Evolutionary conservation across 129 eudicot genomes (phyloP).

Genomic region (Helianthus tuberosus): DNA sequence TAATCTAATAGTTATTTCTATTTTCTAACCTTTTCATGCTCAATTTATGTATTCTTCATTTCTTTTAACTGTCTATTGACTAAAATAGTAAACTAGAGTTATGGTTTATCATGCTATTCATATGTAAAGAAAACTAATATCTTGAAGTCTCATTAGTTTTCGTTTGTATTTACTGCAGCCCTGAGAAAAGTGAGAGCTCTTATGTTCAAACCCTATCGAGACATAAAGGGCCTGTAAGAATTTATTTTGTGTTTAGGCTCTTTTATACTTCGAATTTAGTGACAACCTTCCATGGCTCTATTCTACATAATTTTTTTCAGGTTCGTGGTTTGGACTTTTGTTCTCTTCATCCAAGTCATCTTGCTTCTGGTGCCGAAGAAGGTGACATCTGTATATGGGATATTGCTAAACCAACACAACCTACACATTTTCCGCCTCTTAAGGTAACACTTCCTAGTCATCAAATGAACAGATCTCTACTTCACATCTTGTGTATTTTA

Average conservation of each 20-base stretch:
- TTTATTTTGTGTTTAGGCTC: constrained; percentile 9
- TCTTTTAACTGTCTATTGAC: no score
- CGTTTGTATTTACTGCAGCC: constrained; percentile 33
- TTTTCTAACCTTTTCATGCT: no score
- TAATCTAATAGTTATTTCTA: no score
- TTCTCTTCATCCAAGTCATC: constrained; percentile 66
- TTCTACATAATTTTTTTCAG: constrained; percentile 32
- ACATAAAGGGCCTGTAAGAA: constrained; percentile 90
- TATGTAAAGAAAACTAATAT: constrained; percentile 13
- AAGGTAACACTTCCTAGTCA: constrained; percentile 49
- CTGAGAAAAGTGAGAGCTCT: constrained; percentile 64
- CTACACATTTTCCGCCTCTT: constrained; percentile 82
- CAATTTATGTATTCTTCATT: no score
- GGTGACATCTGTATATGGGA: constrained; percentile 95
- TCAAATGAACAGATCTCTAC: constrained; percentile 4
- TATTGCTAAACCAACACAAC: constrained; percentile 65
- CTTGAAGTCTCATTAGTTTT: constrained; percentile 10
- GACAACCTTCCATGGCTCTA: constrained; percentile 13
- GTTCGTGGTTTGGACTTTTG: constrained; percentile 94
- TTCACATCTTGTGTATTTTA: constrained; percentile 2
- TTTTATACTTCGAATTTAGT: constrained; percentile 11
- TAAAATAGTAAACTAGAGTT: background rate
- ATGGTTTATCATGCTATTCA: constrained; percentile 21
- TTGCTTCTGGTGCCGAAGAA: constrained; percentile 99
- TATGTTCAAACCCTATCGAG: constrained; percentile 63